Evolutionary conservation across 2,329 filamentous ascomycete species (phyloP).

Genomic region (Sclerotinia trifoliorum): DNA sequence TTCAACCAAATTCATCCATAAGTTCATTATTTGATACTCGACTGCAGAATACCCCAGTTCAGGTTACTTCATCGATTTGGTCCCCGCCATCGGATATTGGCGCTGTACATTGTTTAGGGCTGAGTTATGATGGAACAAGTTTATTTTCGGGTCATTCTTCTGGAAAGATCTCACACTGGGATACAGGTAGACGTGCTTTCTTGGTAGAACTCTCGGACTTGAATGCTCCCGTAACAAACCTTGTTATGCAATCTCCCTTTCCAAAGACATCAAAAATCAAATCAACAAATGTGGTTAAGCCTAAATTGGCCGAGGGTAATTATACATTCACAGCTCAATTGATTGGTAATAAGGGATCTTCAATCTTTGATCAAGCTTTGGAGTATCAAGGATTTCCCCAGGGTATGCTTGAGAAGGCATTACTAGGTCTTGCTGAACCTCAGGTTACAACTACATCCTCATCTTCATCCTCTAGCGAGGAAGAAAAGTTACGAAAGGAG

Average conservation of each 20-base stretch:
- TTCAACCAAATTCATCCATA: slow-evolving; percentile 47
- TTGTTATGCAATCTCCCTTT: slow-evolving; percentile 68
- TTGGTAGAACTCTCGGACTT: slow-evolving; percentile 45
- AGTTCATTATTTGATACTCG: slow-evolving; percentile 45
- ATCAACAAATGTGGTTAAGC: slow-evolving; percentile 70
- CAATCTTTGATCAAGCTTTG: slow-evolving; percentile 30
- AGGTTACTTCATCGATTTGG: slow-evolving; percentile 52
- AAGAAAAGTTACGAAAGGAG: slow-evolving; percentile 41
- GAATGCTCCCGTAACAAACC: slow-evolving; percentile 78
- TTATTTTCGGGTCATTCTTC: slow-evolving; percentile 78
- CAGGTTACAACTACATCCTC: background rate
- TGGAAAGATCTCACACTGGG: slow-evolving; percentile 80
- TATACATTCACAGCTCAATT: slow-evolving; percentile 68
- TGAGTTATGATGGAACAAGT: slow-evolving; percentile 80
- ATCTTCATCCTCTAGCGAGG: slow-evolving; percentile 40
- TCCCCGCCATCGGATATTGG: slow-evolving; percentile 47
- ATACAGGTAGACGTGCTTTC: slow-evolving; percentile 50
- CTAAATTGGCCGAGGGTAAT: slow-evolving; percentile 63
- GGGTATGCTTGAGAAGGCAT: slow-evolving; percentile 50
- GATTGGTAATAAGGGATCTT: slow-evolving; percentile 39
- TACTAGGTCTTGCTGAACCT: slow-evolving; percentile 46
- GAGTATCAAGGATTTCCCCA: slow-evolving; percentile 32
- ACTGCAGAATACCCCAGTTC: slow-evolving; percentile 57
- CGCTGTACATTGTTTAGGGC: slow-evolving; percentile 62
- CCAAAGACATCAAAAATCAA: slow-evolving; percentile 49